Conservation (phyloP, 257 asterid genomes). For the Gentiana straminea region DNA sequence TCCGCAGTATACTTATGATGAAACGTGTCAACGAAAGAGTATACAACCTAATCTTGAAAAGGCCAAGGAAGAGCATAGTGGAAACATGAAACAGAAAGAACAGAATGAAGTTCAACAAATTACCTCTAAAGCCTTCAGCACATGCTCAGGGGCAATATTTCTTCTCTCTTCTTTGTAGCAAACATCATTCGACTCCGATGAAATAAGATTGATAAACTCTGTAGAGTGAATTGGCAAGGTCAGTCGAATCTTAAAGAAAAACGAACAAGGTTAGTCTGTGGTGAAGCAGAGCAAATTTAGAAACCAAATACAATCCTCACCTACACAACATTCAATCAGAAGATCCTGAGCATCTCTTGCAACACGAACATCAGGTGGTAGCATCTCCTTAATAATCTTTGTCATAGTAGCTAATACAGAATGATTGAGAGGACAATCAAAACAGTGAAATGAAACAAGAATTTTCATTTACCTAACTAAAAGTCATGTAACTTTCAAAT, state of each 20-base stretch:
- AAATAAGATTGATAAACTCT: conserved; percentile 83
- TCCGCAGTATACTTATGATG: no score
- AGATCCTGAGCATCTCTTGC: conserved; percentile 99
- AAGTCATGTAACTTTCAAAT: no score
- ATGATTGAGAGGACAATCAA: no score
- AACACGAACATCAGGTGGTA: conserved; percentile 98
- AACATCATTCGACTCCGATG: conserved; percentile 96
- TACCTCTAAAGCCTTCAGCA: conserved; percentile 86
- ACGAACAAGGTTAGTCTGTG: no score
- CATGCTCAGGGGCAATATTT: conserved; percentile 98
- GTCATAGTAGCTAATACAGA: conserved; percentile 36
- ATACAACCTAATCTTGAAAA: no score
- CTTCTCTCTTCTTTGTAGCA: conserved; percentile 79
- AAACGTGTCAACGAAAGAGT: no score
- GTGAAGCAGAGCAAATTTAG: no score
- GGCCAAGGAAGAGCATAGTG: no score
- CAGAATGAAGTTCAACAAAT: not conserved
- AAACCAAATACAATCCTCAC: conserved; percentile 17
- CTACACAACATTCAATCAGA: conserved; percentile 93
- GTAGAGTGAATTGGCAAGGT: conserved; percentile 17
- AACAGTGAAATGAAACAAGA: no score
- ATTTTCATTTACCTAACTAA: no score
- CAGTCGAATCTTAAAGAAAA: not conserved
- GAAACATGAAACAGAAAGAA: no score
- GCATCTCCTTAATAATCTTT: conserved; percentile 62